Base-by-base conservation (phyloP, 176 grass and related monocot genomes). In the Cenchrus fungigraminus region DNA sequence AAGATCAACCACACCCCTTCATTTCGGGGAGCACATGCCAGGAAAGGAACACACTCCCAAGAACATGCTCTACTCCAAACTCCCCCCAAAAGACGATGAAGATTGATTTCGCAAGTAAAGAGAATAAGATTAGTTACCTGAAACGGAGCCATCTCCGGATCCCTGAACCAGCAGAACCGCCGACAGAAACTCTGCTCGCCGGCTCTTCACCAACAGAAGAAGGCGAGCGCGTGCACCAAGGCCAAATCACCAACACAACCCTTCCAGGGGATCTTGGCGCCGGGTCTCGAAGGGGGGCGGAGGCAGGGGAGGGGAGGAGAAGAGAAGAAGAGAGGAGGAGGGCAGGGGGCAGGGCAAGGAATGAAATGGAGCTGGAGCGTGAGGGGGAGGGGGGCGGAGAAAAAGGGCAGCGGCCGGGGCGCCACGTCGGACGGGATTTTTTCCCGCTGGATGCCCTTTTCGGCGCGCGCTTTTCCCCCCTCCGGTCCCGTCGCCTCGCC, bases 401-500 rank as follows among this genome's bases (percentile, higher is more conserved):
- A 93, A 89, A 93, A 87, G 93, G 65, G 77, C n/a, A 65, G 19
- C 14, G 52, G 1, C 1, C 40, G 31, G 55, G 79, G 87, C 13
- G 88, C 94, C 94, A 95, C 91, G 86, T 95, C 82, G 83, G 94
- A 89, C 20, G n/a, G 86, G 88, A 77, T 87, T 85, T 91, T 76
- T 49, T 13, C 31, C 19, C 44, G 47, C 31, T 9, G 3, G 29
- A 10, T 56, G 52, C 50, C 3, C 71, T 80, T 73, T 82, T 81
- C 59, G 20, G 37, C 47, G 43, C 44, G 61, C 51, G 20, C 74
- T 85, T 85, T 78, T 69, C 70, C 70, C 31, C 31, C 31, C 31
- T 32, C 31, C 31, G 31, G 31, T 7, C 47, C 8, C 28, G 8
- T 25, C 20, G 40, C 12, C 34, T 9, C 52, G 12, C 19, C 65